Evolutionary conservation across 306 rosid genomes (phyloP).

Genomic region (Trichosanthes truncata): DNA sequence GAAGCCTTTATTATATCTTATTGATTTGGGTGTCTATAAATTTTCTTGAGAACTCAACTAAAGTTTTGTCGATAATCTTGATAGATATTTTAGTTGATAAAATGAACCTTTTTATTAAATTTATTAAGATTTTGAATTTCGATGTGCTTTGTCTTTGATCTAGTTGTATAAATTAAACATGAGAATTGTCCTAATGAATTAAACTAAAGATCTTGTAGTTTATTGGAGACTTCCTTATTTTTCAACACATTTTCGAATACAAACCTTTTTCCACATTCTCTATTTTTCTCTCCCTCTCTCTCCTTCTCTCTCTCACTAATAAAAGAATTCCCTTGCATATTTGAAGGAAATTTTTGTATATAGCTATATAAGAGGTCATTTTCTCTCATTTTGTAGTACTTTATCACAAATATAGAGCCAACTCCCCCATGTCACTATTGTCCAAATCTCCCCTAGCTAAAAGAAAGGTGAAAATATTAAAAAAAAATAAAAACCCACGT

Average conservation of each 20-base stretch:
- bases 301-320: not conserved
- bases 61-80: not conserved
- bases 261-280: not conserved
- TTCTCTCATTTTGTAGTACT: too few relatives aligned
- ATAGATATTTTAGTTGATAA: not conserved
- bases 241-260: not conserved
- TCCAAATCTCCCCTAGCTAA: too few relatives aligned
- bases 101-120: not conserved
- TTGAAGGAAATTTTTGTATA: too few relatives aligned
- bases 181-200: not conserved
- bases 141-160: not conserved
- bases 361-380: too few relatives aligned
- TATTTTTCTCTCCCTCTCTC: too few relatives aligned
- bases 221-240: too few relatives aligned
- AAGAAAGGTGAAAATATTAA: too few relatives aligned
- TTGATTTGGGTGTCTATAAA: not conserved
- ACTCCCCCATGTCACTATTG: too few relatives aligned
- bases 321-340: too few relatives aligned
- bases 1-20: not conserved
- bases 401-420: too few relatives aligned
- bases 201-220: not conserved
- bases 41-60: not conserved
- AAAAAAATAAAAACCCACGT: too few relatives aligned
- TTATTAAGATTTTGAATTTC: not conserved
- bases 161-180: not conserved